These are phyloP conservation scores for Colletotrichum agaves DNA, from an alignment of 2,329 filamentous ascomycete species.

Conservation along the genomic window DNA sequence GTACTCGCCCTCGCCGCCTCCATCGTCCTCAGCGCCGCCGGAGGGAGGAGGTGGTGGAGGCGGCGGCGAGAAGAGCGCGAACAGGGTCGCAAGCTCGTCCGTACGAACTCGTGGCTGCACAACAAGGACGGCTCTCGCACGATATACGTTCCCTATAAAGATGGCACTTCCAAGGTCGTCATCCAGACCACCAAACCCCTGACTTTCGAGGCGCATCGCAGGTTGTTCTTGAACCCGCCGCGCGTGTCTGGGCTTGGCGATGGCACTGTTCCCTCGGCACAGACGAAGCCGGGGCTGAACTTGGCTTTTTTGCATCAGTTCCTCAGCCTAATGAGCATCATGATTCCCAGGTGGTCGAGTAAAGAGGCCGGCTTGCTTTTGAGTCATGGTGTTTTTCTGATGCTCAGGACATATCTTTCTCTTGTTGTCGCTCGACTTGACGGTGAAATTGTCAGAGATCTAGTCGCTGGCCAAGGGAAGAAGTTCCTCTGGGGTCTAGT, in stretches of 20 bases:
- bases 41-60: constrained; percentile 81
- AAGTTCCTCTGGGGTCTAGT: constrained; percentile 87
- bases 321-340: constrained; percentile 93
- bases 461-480: constrained; percentile 94
- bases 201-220: constrained; percentile 95
- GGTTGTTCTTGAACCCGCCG: constrained; percentile 92
- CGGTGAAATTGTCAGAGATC: constrained; percentile 93
- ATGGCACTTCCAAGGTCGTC: constrained; percentile 87
- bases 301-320: constrained; percentile 97
- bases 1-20: constrained; percentile 80
- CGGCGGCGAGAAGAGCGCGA: constrained; percentile 80
- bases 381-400: constrained; percentile 88
- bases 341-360: constrained; percentile 94
- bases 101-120: constrained; percentile 91
- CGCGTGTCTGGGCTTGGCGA: constrained; percentile 81
- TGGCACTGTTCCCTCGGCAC: constrained; percentile 81
- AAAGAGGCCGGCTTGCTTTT: constrained; percentile 93
- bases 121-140: constrained; percentile 95
- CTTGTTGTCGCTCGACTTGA: constrained; percentile 92
- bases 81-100: constrained; percentile 82
- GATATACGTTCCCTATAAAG: constrained; percentile 93
- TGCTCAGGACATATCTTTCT: constrained; percentile 93
- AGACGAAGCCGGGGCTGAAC: constrained; percentile 94
- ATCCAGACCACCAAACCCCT: constrained; percentile 91
- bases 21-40: constrained; percentile 83